Conservation (phyloP, 306 rosid genomes). For the Fragaria ananassa region DNA sequence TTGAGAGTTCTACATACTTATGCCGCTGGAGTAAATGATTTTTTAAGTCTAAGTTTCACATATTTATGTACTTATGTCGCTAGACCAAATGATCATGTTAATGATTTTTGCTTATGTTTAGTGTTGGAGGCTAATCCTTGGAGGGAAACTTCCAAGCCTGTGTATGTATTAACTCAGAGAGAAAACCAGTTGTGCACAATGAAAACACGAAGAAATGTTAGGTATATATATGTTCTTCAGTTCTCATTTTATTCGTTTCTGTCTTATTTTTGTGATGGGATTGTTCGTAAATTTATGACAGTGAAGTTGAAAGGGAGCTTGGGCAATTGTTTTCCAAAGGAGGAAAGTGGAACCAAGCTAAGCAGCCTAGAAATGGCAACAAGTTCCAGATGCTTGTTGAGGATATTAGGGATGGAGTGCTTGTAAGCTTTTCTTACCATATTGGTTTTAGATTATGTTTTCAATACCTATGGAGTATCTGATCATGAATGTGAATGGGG, state of each 20-base stretch:
- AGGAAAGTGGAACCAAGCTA: constrained; percentile 58
- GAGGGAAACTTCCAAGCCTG: constrained; percentile 89
- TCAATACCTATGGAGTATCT: not conserved
- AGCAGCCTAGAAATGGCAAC: constrained; percentile 57
- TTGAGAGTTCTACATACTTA: too few species aligned
- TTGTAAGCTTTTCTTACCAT: constrained; percentile 43
- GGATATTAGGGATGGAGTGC: constrained; percentile 93
- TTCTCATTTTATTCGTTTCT: not conserved
- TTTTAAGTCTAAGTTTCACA: not conserved
- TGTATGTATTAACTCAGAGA: constrained; percentile 80
- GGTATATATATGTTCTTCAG: constrained; percentile 33
- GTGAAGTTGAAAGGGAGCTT: constrained; percentile 94
- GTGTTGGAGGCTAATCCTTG: constrained; percentile 94
- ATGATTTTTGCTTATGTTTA: constrained; percentile 22
- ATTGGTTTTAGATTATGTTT: not conserved
- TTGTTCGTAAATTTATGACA: constrained; percentile 30
- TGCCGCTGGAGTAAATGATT: not conserved
- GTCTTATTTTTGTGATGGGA: not conserved
- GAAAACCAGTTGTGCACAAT: constrained; percentile 90
- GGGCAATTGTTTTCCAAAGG: constrained; percentile 87
- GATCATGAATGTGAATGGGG: not conserved
- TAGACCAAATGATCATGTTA: not conserved
- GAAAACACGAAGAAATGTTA: constrained; percentile 92
- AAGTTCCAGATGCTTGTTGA: constrained; percentile 95
- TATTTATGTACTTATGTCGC: not conserved